A percentile compares a stretch with the other conserved stretches of the same genome.
These are phyloP conservation scores for Metschnikowia kunwiensis DNA, from an alignment of 805 yeast species.

Conservation along the genomic window DNA sequence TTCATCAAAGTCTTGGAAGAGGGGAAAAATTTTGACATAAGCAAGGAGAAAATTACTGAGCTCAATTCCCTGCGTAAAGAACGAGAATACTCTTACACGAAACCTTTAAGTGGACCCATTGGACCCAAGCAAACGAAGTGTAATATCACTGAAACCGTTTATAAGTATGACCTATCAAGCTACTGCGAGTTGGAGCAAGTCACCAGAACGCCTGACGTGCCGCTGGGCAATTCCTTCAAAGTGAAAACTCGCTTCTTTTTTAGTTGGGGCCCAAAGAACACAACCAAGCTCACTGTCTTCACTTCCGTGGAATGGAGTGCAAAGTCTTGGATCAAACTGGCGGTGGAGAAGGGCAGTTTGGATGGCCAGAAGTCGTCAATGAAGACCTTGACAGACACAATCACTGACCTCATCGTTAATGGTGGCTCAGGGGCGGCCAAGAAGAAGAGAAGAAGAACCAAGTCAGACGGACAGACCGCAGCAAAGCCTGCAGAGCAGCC, in stretches of 20 bases:
- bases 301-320: slow-evolving; percentile 87
- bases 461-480: slow-evolving; percentile 8
- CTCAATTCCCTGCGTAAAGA: slow-evolving; percentile 38
- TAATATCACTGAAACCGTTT: slow-evolving; percentile 51
- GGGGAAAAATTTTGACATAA: slow-evolving; percentile 26
- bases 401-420: slow-evolving; percentile 9
- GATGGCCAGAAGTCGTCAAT: slow-evolving; percentile 64
- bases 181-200: slow-evolving; percentile 59
- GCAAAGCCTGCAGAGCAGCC: slow-evolving; percentile 1
- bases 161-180: slow-evolving; percentile 53
- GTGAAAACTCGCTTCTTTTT: slow-evolving; percentile 70
- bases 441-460: slow-evolving; percentile 14
- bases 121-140: slow-evolving; percentile 94
- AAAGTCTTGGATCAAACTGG: slow-evolving; percentile 84
- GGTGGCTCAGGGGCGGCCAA: slow-evolving; percentile 13
- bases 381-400: slow-evolving; percentile 14
- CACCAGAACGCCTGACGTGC: slow-evolving; percentile 91
- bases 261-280: slow-evolving; percentile 69
- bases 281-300: slow-evolving; percentile 57
- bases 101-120: slow-evolving; percentile 73
- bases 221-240: slow-evolving; percentile 80
- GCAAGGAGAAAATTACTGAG: slow-evolving; percentile 28
- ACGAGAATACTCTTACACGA: slow-evolving; percentile 63
- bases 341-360: slow-evolving; percentile 80
- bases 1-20: slow-evolving; percentile 38